Conservation (phyloP, 2,329 filamentous ascomycete genomes). For the Colletotrichum lini region DNA sequence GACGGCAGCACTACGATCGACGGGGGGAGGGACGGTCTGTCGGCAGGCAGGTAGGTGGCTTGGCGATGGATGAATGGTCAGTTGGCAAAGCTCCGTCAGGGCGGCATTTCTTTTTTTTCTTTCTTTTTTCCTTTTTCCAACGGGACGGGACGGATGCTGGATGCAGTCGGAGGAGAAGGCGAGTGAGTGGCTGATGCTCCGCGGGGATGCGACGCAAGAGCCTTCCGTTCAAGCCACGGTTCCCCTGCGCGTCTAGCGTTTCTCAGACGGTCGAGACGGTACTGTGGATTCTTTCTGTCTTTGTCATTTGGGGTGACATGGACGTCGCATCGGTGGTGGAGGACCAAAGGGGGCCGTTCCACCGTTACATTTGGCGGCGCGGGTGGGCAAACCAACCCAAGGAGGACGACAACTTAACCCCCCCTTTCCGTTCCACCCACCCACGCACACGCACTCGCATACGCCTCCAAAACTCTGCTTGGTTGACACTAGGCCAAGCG, state of each 20-base stretch:
- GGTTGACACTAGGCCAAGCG: conserved; percentile 15
- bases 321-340: not conserved
- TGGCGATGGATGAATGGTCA: conserved; percentile 21
- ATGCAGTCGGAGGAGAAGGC: not conserved
- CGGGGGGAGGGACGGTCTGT: conserved; percentile 7
- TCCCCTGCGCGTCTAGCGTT: conserved; percentile 7
- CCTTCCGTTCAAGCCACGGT: conserved; percentile 25
- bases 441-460: conserved; percentile 1
- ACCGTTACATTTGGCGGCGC: conserved; percentile 39
- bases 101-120: not conserved
- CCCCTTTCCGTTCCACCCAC: too few relatives aligned
- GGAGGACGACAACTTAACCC: not conserved
- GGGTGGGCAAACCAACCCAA: conserved; percentile 1
- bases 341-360: conserved; percentile 36
- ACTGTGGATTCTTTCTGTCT: conserved; percentile 10
- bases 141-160: conserved; percentile 11
- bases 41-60: conserved; percentile 7
- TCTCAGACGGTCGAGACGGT: conserved; percentile 27
- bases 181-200: conserved; percentile 35
- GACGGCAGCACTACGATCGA: conserved; percentile 31
- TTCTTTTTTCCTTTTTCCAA: not conserved
- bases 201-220: conserved; percentile 30
- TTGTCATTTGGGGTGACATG: conserved; percentile 9
- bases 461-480: not conserved
- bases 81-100: not conserved